Conservation (phyloP, 129 eudicot species). For the Calendula officinalis region DNA sequence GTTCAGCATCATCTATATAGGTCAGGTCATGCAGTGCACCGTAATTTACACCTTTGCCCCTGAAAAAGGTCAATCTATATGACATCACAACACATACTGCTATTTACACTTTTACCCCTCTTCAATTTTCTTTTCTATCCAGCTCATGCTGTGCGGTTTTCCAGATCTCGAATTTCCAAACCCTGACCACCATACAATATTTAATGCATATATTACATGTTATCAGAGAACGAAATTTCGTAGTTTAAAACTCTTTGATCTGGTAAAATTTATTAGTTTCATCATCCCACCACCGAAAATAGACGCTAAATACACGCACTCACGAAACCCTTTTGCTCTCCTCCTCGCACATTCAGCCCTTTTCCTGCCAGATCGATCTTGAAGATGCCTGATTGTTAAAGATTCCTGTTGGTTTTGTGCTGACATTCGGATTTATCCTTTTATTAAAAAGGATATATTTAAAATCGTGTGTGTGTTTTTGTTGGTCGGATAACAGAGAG, state of each 20-base stretch:
- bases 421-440: conserved; percentile 14
- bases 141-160: conserved; percentile 16
- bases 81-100: conserved; percentile 14
- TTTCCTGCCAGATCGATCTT: conserved; percentile 51
- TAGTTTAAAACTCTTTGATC: neutral
- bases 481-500: conserved; percentile 5
- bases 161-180: conserved; percentile 22
- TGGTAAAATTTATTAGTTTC: neutral
- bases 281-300: conserved; percentile 25
- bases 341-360: conserved; percentile 12
- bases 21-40: conserved; percentile 30
- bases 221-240: too few relatives aligned
- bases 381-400: conserved; percentile 41
- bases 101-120: conserved; percentile 31
- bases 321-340: conserved; percentile 35
- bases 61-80: conserved; percentile 20
- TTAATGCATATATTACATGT: neutral
- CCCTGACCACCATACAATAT: neutral
- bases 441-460: neutral
- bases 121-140: conserved; percentile 8
- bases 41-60: conserved; percentile 27
- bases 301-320: conserved; percentile 35
- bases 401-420: neutral
- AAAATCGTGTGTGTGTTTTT: neutral
- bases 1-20: conserved; percentile 35